These are phyloP conservation scores for Phytophthora cajani DNA, from an alignment of 352 stramenopile genomes.

Conservation along the genomic window DNA sequence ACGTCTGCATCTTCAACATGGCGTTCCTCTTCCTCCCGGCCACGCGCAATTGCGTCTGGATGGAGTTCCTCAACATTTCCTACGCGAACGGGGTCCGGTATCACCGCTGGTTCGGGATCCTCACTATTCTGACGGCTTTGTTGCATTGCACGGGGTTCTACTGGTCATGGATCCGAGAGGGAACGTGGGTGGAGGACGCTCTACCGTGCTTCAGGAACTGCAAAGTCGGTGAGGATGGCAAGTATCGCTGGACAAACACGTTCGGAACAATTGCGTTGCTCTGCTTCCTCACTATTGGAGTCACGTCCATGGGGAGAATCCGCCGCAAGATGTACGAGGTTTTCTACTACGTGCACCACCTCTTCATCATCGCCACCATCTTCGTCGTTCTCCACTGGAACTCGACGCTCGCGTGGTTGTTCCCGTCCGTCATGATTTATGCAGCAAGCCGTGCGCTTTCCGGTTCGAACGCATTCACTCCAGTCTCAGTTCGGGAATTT, in stretches of 20 bases:
- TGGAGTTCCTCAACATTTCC: conserved; percentile 56
- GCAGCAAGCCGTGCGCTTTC: conserved; percentile 34
- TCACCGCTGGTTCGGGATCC: conserved; percentile 45
- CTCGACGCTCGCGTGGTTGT: conserved; percentile 34
- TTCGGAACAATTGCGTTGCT: conserved; percentile 44
- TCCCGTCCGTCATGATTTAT: conserved; percentile 38
- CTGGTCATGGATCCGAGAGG: conserved; percentile 27
- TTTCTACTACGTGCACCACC: conserved; percentile 47
- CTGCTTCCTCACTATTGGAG: conserved; percentile 39
- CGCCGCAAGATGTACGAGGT: conserved; percentile 36
- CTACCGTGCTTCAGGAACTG: conserved; percentile 50
- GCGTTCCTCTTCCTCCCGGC: conserved; percentile 47
- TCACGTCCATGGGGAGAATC: conserved; percentile 36
- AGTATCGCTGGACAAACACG: conserved; percentile 42
- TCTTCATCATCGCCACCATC: conserved; percentile 41
- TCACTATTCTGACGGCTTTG: conserved; percentile 35
- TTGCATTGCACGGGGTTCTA: conserved; percentile 37
- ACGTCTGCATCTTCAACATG: conserved; percentile 46
- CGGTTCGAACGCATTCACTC: conserved; percentile 19
- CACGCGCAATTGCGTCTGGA: conserved; percentile 50
- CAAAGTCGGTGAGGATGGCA: conserved; percentile 24
- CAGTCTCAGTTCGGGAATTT: conserved; percentile 35
- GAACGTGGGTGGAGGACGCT: conserved; percentile 21
- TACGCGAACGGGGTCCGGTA: conserved; percentile 52
- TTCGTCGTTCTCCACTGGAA: conserved; percentile 43